phyloP scores from a whole-genome alignment of 306 rosid species.

The Ammopiptanthus mongolicus region DNA sequence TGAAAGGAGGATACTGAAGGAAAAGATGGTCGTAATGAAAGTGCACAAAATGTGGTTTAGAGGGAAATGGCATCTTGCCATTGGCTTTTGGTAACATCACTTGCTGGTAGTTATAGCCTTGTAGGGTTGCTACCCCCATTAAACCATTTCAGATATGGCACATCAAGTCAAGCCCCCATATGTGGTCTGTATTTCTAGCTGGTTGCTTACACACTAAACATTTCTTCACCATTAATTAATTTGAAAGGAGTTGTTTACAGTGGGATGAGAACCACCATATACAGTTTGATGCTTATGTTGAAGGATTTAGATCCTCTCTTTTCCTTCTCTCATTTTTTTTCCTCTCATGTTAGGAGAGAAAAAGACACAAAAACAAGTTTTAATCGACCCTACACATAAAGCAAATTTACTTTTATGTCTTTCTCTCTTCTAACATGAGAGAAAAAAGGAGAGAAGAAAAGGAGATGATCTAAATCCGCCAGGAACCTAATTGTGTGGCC shows the following conservation, averaged over 20 bases:
- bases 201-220: constrained; percentile 8
- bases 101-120: constrained; percentile 17
- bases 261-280: not conserved
- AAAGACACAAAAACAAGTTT: too few species aligned
- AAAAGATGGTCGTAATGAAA: constrained; percentile 16
- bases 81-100: constrained; percentile 20
- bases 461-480: too few species aligned
- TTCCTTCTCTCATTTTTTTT: too few species aligned
- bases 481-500: not conserved
- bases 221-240: constrained; percentile 3
- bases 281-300: not conserved
- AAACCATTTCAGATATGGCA: not conserved
- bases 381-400: too few species aligned
- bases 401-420: too few species aligned
- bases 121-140: constrained; percentile 11
- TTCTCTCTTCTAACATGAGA: too few species aligned
- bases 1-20: constrained; percentile 21
- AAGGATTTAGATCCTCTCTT: too few species aligned
- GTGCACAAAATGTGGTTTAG: constrained; percentile 22
- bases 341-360: too few species aligned
- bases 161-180: constrained; percentile 17
- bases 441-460: too few species aligned
- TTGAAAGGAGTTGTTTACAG: not conserved
- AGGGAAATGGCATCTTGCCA: not conserved
- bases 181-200: constrained; percentile 28